Percentiles rank a stretch among this genome's conserved stretches.
phyloP scores from a whole-genome alignment of 2,329 filamentous ascomycete genomes.

The Hypoxylon sp. region DNA sequence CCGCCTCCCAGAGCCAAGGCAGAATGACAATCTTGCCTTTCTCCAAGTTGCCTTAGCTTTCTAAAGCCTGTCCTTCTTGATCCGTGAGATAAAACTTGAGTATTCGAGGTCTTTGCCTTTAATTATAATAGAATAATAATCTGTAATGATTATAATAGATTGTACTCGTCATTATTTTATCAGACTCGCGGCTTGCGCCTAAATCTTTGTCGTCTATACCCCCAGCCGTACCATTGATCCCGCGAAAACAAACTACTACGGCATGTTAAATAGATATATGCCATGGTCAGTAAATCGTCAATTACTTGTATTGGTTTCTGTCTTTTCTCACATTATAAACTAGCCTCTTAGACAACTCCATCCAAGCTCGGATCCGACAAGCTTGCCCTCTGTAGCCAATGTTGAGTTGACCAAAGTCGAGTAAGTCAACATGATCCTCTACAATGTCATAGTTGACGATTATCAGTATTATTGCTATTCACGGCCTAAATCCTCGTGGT shows the following conservation, averaged over 20 bases:
- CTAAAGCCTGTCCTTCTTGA: background rate
- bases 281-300: background rate
- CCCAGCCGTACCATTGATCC: background rate
- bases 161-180: no score
- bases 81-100: background rate
- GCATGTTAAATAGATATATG: background rate
- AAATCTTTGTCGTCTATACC: background rate
- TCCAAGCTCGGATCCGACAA: background rate
- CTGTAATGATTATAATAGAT: no score
- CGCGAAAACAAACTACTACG: background rate
- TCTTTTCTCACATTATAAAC: background rate
- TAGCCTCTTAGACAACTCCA: background rate
- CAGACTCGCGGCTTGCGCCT: no score
- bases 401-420: background rate
- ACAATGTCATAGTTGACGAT: background rate
- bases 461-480: constrained; percentile 43
- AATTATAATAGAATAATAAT: no score
- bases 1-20: background rate
- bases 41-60: background rate
- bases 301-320: background rate
- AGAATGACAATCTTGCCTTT: background rate
- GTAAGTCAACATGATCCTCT: background rate
- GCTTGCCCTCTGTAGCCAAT: background rate
- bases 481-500: constrained; percentile 48
- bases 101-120: no score